Percentiles rank a stretch among this genome's conserved stretches.
These are phyloP conservation scores for Pseudoneurospora amorphoporcata DNA, from an alignment of 495 filamentous ascomycete genomes.

Conservation along the genomic window DNA sequence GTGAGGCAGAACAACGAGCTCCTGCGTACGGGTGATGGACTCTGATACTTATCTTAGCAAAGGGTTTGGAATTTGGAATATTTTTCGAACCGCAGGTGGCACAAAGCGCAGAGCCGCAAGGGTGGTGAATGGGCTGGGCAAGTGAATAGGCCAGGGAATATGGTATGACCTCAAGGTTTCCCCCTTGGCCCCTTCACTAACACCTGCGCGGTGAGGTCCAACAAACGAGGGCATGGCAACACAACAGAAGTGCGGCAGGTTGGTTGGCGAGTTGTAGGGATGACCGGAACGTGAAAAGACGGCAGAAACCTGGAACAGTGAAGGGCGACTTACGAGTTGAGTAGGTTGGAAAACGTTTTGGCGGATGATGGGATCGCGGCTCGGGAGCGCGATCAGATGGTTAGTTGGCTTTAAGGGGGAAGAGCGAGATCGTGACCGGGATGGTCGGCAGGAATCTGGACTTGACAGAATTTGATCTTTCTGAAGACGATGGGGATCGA, in stretches of 20 bases:
- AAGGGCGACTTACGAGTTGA: slow-evolving; percentile 61
- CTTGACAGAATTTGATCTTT: not conserved
- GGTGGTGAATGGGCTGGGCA: not conserved
- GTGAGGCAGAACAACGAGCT: slow-evolving; percentile 86
- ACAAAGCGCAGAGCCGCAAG: slow-evolving; percentile 1
- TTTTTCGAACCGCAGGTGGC: slow-evolving; percentile 1
- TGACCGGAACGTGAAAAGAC: not conserved
- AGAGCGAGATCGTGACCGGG: not conserved
- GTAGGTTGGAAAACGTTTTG: slow-evolving; percentile 87
- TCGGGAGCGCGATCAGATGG: slow-evolving; percentile 39
- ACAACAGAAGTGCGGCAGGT: not conserved
- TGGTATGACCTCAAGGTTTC: not conserved
- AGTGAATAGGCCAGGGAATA: not conserved
- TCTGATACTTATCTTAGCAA: slow-evolving; percentile 33
- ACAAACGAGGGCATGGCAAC: not conserved
- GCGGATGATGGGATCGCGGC: slow-evolving; percentile 49
- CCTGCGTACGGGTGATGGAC: slow-evolving; percentile 95
- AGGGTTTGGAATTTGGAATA: not conserved
- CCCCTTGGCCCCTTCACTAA: not conserved
- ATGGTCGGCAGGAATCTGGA: not conserved
- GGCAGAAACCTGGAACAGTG: not conserved
- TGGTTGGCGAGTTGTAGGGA: not conserved
- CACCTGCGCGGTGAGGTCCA: not conserved
- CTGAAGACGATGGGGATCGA: not conserved
- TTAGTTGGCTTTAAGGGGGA: not conserved